Percentiles rank a stretch among this genome's conserved stretches.
These are phyloP conservation scores for Withania somnifera DNA, from an alignment of 305 asterid genomes.

Conservation along the genomic window DNA sequence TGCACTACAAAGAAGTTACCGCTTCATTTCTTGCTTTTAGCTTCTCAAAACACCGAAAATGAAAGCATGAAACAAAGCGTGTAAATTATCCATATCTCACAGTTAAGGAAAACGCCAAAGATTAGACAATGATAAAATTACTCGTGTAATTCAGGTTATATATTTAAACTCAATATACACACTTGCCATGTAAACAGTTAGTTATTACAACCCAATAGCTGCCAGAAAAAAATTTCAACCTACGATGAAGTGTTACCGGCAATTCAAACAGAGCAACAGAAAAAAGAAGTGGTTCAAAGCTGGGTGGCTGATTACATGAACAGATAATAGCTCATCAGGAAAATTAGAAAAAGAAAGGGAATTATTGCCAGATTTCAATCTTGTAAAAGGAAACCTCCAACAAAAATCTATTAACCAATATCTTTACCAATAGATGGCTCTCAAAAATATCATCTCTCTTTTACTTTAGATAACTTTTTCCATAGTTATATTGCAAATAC, in stretches of 20 bases:
- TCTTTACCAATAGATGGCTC: neutral
- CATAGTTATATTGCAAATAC: neutral
- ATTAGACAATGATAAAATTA: neutral
- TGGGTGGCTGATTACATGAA: neutral
- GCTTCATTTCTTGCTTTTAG: neutral
- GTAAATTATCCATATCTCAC: neutral
- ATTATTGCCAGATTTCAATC: neutral
- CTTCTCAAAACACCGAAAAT: neutral
- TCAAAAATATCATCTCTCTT: neutral
- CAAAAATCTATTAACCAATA: neutral
- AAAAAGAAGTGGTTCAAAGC: neutral
- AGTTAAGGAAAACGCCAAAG: neutral
- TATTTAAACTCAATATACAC: neutral
- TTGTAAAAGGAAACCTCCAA: neutral
- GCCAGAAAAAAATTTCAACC: neutral
- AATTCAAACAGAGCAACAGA: neutral
- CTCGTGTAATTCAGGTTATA: neutral
- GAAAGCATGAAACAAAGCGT: neutral
- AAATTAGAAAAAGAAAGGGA: neutral
- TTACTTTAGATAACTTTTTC: neutral
- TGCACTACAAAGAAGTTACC: neutral
- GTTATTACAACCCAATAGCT: neutral
- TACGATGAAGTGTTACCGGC: neutral
- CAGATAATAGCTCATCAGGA: neutral
- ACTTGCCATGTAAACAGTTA: neutral